Percentiles rank a stretch among this genome's conserved stretches.
Conservation (phyloP, 306 rosid genomes). For the Senna siamea region DNA sequence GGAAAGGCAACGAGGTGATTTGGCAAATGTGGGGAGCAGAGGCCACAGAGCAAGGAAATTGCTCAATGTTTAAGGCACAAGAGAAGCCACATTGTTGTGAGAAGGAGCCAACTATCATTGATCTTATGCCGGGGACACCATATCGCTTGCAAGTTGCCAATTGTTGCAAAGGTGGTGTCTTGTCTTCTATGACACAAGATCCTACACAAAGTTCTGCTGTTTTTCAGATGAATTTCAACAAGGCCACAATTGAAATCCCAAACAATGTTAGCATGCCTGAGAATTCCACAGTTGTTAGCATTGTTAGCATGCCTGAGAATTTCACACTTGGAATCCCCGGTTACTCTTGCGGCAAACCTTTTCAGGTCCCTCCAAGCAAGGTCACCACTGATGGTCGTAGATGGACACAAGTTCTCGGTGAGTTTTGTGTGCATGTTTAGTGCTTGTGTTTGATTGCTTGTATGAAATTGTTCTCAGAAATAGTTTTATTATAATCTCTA, state of each 20-base stretch:
- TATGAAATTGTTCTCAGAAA: no score
- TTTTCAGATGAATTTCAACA: conserved; percentile 59
- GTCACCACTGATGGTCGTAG: conserved; percentile 52
- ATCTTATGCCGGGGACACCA: conserved; percentile 67
- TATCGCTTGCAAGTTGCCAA: conserved; percentile 58
- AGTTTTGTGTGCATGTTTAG: neutral
- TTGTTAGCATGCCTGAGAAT: neutral
- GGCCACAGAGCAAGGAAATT: conserved; percentile 70
- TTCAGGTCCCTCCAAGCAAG: conserved; percentile 56
- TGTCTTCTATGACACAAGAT: conserved; percentile 70
- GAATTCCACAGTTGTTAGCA: neutral
- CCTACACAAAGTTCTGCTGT: conserved; percentile 41
- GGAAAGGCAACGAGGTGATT: conserved; percentile 71
- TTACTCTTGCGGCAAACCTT: conserved; percentile 60
- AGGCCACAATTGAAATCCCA: neutral
- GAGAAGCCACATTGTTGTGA: conserved; percentile 72
- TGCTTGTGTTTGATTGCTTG: neutral
- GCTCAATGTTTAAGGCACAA: conserved; percentile 56
- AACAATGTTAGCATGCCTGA: neutral
- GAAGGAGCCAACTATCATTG: conserved; percentile 59
- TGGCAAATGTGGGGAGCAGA: conserved; percentile 86
- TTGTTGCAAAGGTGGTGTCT: conserved; percentile 73
- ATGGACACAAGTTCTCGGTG: conserved; percentile 70
- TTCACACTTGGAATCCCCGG: conserved; percentile 75
- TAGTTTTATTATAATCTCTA: no score